Evolutionary conservation across 1,139 yeast genomes (phyloP), one percentile per base, ranked within the genome.

Genomic region (Eremothecium coryli): DNA sequence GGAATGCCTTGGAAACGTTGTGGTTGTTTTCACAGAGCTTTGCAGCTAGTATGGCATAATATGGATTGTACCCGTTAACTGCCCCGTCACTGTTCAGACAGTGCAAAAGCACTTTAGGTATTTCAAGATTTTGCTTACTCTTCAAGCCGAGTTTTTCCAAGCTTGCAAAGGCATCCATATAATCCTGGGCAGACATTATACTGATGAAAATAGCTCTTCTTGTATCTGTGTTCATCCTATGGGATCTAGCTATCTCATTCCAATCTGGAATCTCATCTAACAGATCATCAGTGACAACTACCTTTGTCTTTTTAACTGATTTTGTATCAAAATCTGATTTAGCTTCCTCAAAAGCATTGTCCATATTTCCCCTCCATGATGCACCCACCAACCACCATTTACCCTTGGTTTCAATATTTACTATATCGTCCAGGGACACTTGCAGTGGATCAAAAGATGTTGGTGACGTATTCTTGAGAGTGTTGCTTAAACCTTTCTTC

Each of bases 311-410:
- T 12, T 55, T 52, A 4, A 11, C 20, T 3, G 14, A 13, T 11
- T 26, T 38, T 2, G 26, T 30, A 25, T 36, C 39, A 7, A 33
- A 31, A 6, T 42, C 37, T 3, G 23, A 28, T 11, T 42, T 38
- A 6, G 40, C 46, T 10, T 49, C 58, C 9, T 58, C 62, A 9
- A 54, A 60, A 4, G 53, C 56, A 10, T 49, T 44, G 10, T 48
- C 50, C 42, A 49, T 51, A 21, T 66, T 68, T 1, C 88, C 88
- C 50, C 75, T 82, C 96, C 97, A 90, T 0, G 98, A 95, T 3
- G 97, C 82, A 29, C 99, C 98, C 23, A 93, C 88, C 28, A 90
- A 66, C 99, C 98, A 93, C 99, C 99, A 93, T 58, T 88, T 90
- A 37, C 98, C 98, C 43, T 76, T 72, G 0, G 78, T 72, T 9